phyloP scores from a whole-genome alignment of 768 basidiomycete species.

The Phlebiopsis flavidoalba region DNA sequence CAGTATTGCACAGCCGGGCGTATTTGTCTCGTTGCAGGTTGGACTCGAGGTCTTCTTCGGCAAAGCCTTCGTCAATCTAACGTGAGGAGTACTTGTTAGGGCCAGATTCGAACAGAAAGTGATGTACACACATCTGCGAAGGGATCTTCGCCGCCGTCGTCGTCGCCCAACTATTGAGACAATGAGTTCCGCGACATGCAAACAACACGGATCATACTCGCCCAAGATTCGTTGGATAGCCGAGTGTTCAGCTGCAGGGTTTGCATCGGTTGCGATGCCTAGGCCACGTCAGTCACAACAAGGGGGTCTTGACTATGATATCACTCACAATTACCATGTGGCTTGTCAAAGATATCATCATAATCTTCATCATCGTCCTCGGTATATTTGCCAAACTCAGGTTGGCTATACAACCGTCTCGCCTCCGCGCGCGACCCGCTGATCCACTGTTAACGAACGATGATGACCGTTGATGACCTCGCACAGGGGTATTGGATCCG shows the following conservation, averaged over 20 bases:
- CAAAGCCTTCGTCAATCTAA: conserved; percentile 90
- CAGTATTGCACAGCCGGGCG: conserved; percentile 75
- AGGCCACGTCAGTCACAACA: conserved; percentile 4
- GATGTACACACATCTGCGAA: conserved; percentile 72
- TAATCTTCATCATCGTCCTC: conserved; percentile 92
- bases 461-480: conserved; percentile 51
- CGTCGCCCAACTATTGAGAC: conserved; percentile 61
- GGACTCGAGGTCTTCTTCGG: conserved; percentile 86
- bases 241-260: conserved; percentile 82
- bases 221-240: conserved; percentile 89
- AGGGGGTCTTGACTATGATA: background rate
- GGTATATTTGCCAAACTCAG: conserved; percentile 79
- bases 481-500: conserved; percentile 21
- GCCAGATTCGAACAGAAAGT: background rate
- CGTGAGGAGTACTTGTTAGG: background rate
- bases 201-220: conserved; percentile 24
- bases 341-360: conserved; percentile 89
- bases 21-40: conserved; percentile 92
- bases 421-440: conserved; percentile 66
- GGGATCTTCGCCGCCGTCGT: conserved; percentile 91
- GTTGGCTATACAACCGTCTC: conserved; percentile 44
- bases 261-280: conserved; percentile 60
- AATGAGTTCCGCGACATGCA: background rate
- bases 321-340: conserved; percentile 60
- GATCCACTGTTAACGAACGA: conserved; percentile 37